phyloP scores from a whole-genome alignment of 2,329 filamentous ascomycete genomes.

The Fonsecaea erecta region DNA sequence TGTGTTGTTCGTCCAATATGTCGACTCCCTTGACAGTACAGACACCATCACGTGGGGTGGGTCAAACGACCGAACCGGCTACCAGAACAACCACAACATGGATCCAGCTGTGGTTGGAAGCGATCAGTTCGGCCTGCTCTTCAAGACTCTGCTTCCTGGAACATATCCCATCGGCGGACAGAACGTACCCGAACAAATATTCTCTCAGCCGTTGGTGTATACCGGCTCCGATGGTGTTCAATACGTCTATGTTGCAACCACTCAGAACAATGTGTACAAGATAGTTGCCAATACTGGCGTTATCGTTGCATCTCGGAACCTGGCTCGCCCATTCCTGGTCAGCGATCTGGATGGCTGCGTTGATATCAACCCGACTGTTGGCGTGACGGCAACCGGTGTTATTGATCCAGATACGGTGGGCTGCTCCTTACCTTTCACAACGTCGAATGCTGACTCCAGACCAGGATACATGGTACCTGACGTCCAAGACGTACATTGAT shows the following conservation, averaged over 20 bases:
- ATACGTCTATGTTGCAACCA: conserved; percentile 62
- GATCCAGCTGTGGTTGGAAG: conserved; percentile 63
- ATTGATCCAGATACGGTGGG: conserved; percentile 53
- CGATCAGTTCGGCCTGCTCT: conserved; percentile 52
- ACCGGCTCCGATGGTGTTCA: conserved; percentile 57
- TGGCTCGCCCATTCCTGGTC: conserved; percentile 56
- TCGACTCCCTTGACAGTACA: conserved; percentile 27
- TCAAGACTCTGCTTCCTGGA: conserved; percentile 54
- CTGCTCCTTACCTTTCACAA: neutral
- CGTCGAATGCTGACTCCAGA: conserved; percentile 3
- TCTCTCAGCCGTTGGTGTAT: conserved; percentile 58
- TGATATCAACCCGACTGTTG: conserved; percentile 55
- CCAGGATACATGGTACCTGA: conserved; percentile 55
- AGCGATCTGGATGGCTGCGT: conserved; percentile 55
- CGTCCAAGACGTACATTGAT: conserved; percentile 56
- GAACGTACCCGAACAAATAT: conserved; percentile 57
- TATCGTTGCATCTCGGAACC: conserved; percentile 45
- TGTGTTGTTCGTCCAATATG: conserved; percentile 20
- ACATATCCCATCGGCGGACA: conserved; percentile 49
- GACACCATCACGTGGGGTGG: conserved; percentile 35
- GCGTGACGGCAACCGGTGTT: conserved; percentile 56
- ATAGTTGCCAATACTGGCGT: conserved; percentile 50
- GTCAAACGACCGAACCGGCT: conserved; percentile 34
- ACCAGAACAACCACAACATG: conserved; percentile 63
- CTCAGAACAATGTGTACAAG: conserved; percentile 48